Conservation (phyloP, 371 early-diverging fungal genomes). For the Mucor lusitanicus region DNA sequence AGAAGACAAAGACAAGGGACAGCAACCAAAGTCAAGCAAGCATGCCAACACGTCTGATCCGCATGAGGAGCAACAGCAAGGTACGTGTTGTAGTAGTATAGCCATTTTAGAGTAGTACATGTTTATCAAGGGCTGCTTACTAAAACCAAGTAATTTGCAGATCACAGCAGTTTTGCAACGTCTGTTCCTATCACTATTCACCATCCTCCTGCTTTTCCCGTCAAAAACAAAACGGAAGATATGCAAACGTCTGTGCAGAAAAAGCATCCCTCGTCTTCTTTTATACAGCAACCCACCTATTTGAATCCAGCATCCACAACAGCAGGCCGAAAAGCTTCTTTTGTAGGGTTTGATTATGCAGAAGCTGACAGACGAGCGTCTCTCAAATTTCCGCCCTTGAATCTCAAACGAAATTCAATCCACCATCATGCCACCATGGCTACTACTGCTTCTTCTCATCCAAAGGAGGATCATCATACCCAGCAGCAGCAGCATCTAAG, state of each 20-base stretch:
- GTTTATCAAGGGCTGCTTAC: not conserved
- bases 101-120: not conserved
- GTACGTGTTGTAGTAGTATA: not conserved
- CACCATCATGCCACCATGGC: not conserved
- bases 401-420: not conserved
- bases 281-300: not conserved
- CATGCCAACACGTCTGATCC: not conserved
- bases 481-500: not conserved
- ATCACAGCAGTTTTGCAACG: not conserved
- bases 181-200: constrained; percentile 5
- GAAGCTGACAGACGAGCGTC: constrained; percentile 20
- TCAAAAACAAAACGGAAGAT: not conserved
- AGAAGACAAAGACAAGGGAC: not conserved
- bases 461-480: constrained; percentile 1
- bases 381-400: constrained; percentile 13
- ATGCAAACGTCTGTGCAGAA: not conserved
- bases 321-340: not conserved
- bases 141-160: not conserved
- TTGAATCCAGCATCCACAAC: not conserved
- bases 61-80: not conserved
- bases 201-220: not conserved
- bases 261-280: constrained; percentile 3
- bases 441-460: too few relatives aligned
- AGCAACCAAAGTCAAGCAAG: not conserved
- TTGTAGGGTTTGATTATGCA: constrained; percentile 16